Conservation (phyloP, 2,329 filamentous ascomycete genomes). For the Trichophyton simii region DNA sequence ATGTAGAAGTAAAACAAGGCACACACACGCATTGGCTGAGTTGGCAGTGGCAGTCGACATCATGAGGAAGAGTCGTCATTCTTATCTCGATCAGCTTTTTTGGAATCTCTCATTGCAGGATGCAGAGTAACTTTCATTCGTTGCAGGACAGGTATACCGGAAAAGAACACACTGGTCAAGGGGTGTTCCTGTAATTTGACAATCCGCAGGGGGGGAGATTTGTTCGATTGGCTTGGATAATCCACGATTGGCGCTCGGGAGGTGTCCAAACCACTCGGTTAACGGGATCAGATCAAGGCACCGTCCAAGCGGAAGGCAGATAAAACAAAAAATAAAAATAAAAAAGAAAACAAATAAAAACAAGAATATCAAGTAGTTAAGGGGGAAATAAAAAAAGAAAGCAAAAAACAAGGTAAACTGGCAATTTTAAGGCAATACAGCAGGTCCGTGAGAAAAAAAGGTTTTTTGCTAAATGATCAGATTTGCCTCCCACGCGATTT, state of each 20-base stretch:
- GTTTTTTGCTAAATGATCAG: constrained; percentile 1
- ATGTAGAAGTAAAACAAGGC: background rate
- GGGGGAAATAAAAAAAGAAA: background rate
- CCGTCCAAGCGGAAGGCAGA: background rate
- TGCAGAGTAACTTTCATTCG: background rate
- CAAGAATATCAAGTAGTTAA: background rate
- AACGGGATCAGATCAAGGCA: background rate
- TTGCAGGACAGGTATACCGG: background rate
- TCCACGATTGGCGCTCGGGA: background rate
- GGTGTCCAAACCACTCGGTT: background rate
- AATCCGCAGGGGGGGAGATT: background rate
- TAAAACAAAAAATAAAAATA: background rate
- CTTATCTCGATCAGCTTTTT: too few species aligned
- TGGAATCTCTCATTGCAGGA: background rate
- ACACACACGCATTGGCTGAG: background rate
- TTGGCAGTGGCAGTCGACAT: background rate
- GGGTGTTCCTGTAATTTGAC: background rate
- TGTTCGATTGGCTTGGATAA: background rate
- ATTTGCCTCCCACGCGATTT: constrained; percentile 2
- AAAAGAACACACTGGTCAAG: background rate
- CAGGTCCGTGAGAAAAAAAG: background rate
- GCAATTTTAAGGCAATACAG: constrained; percentile 5
- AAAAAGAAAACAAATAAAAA: background rate
- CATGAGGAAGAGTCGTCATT: too few species aligned
- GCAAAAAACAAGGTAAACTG: background rate